These are phyloP conservation scores for Alternaria sp. DNA, from an alignment of 2,329 filamentous ascomycete genomes.

Conservation along the genomic window DNA sequence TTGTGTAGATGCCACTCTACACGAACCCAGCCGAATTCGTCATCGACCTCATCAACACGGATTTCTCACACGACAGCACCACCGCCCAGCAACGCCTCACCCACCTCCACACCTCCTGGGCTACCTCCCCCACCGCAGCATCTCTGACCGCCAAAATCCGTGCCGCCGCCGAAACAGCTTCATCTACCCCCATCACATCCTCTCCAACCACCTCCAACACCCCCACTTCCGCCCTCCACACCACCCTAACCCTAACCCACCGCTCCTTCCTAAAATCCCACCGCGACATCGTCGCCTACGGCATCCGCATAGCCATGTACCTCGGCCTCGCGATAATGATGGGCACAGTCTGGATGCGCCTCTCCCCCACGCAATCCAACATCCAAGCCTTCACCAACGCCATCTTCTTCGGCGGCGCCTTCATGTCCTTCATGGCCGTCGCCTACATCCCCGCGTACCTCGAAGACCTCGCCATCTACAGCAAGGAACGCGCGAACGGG, in stretches of 20 bases:
- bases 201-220: not conserved
- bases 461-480: slow-evolving; percentile 75
- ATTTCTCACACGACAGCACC: slow-evolving; percentile 66
- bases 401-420: slow-evolving; percentile 65
- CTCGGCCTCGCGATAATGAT: slow-evolving; percentile 81
- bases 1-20: slow-evolving; percentile 65
- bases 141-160: slow-evolving; percentile 34
- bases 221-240: slow-evolving; percentile 55
- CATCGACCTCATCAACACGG: slow-evolving; percentile 78
- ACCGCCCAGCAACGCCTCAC: slow-evolving; percentile 59
- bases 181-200: not conserved
- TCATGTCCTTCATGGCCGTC: slow-evolving; percentile 65
- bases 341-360: slow-evolving; percentile 84
- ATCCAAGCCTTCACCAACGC: slow-evolving; percentile 86
- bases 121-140: slow-evolving; percentile 52
- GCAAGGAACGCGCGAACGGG: slow-evolving; percentile 82
- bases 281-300: slow-evolving; percentile 83
- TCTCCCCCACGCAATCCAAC: slow-evolving; percentile 70
- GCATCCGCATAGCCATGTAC: slow-evolving; percentile 84
- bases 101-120: slow-evolving; percentile 64
- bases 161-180: not conserved
- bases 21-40: slow-evolving; percentile 83
- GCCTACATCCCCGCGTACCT: slow-evolving; percentile 86
- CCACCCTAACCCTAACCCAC: slow-evolving; percentile 73
- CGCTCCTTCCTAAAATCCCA: slow-evolving; percentile 84